Evolutionary conservation across 495 filamentous ascomycete genomes (phyloP), one percentile per base, ranked within the genome.

Genomic region (Penicillium crystallinum): DNA sequence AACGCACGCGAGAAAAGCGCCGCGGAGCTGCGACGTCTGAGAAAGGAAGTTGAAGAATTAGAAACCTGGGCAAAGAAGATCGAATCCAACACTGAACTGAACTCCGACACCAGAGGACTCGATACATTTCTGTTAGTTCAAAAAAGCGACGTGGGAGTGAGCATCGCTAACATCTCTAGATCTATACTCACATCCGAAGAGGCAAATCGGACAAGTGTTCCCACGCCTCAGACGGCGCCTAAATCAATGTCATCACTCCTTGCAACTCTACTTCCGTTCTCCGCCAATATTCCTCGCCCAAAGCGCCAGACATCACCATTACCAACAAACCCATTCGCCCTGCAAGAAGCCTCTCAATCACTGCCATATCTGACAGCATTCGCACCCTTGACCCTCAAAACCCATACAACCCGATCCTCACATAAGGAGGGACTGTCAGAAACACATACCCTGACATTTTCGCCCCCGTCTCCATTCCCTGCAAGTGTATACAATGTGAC

Each of bases 231-330:
- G 3, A 46, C 53, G 45, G 41, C 52, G 2, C 50, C 58, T 18
- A 39, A 52, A 6, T 56, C 69, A 23, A 59, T 74, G 10, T 77
- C 74, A 30, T 72, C 67, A 10, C 50, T 75, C 5, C 64, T 75
- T 18, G 72, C 68, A 2, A 61, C 68, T 23, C 39, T 76, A 29
- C 69, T 76, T 14, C 73, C 73, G 33, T 75, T 75, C 46, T 64
- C 69, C 27, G 53, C 61, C 4, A 75, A 64, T 42, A 55, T 59
- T 1, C 59, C 63, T 38, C 61, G 53, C 15, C 61, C 56, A 4
- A 29, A 52, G 8, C 61, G 38, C n/a, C 45, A 61, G 53, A 25
- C 53, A 30, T 63, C 58, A 22, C 56, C 68, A 14, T 42, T 62
- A 40, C 64, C 68, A 9, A 61, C 54, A 33, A 72, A 75, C 18